Conservation (phyloP, 2,329 filamentous ascomycete genomes). For the Botrytis fabae region DNA sequence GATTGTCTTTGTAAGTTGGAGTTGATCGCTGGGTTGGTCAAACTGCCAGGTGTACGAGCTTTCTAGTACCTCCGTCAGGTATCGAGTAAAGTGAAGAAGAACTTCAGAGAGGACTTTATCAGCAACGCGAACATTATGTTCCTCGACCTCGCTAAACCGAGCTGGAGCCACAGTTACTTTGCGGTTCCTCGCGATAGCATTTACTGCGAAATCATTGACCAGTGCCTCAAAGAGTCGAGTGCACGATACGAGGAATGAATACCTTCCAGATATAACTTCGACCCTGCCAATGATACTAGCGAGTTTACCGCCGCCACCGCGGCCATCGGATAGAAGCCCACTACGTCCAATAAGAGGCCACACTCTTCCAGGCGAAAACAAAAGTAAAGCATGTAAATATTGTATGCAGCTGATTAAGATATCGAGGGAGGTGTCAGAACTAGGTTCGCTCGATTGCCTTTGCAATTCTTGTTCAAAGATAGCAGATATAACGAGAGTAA, state of each 20-base stretch:
- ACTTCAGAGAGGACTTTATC: conserved; percentile 75
- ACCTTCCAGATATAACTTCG: conserved; percentile 75
- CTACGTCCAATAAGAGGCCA: conserved; percentile 89
- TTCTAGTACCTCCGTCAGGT: conserved; percentile 80
- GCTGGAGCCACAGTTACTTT: conserved; percentile 50
- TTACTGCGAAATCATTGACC: conserved; percentile 71
- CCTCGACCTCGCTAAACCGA: conserved; percentile 50
- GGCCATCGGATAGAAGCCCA: conserved; percentile 73
- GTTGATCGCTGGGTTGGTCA: conserved; percentile 63
- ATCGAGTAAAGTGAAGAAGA: conserved; percentile 70
- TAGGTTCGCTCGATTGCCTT: conserved; percentile 45
- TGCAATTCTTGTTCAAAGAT: conserved; percentile 73
- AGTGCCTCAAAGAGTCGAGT: conserved; percentile 73
- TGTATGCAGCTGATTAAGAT: conserved; percentile 71
- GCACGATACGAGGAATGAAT: conserved; percentile 73
- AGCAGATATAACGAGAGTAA: conserved; percentile 78
- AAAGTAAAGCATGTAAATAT: conserved; percentile 73
- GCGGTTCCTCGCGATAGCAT: conserved; percentile 65
- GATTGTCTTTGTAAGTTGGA: conserved; percentile 67
- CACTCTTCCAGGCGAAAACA: conserved; percentile 74
- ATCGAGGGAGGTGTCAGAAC: conserved; percentile 53
- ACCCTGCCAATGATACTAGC: conserved; percentile 77
- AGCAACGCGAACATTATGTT: conserved; percentile 69
- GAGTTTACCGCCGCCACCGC: conserved; percentile 70
- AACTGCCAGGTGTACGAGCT: conserved; percentile 87